phyloP scores from a whole-genome alignment of 768 basidiomycete species.

The Suillus americanus region DNA sequence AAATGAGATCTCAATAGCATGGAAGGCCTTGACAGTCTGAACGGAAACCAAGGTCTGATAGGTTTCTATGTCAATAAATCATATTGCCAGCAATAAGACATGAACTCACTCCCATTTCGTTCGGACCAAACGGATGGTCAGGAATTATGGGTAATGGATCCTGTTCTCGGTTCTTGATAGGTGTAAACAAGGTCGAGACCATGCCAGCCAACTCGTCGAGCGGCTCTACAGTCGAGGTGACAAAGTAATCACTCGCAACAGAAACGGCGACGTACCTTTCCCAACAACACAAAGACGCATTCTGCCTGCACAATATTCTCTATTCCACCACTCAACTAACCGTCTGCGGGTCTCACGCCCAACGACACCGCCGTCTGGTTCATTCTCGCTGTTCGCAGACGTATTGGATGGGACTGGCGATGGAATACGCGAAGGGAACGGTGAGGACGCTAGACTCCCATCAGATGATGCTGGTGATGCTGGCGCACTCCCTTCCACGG shows the following conservation, averaged over 20 bases:
- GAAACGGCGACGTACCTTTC: conserved; percentile 48
- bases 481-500: not conserved
- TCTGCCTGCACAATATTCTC: conserved; percentile 78
- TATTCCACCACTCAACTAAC: conserved; percentile 81
- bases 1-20: conserved; percentile 81
- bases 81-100: conserved; percentile 4
- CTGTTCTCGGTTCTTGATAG: conserved; percentile 61
- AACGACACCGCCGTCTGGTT: conserved; percentile 73
- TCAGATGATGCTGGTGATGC: conserved; percentile 8
- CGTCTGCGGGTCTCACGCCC: conserved; percentile 80
- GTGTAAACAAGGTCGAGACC: conserved; percentile 67
- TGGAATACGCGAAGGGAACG: conserved; percentile 51
- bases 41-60: conserved; percentile 73
- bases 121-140: conserved; percentile 75
- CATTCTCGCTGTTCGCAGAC: conserved; percentile 54
- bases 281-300: conserved; percentile 83
- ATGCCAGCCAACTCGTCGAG: conserved; percentile 68
- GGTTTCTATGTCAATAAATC: conserved; percentile 16
- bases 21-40: conserved; percentile 89
- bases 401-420: conserved; percentile 60
- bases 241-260: not conserved
- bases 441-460: conserved; percentile 37
- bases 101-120: conserved; percentile 68
- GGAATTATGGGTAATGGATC: conserved; percentile 60
- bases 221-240: conserved; percentile 50